These are phyloP conservation scores for Leavenworthia alabamica DNA, from an alignment of 345 rosid species.

Conservation along the genomic window DNA sequence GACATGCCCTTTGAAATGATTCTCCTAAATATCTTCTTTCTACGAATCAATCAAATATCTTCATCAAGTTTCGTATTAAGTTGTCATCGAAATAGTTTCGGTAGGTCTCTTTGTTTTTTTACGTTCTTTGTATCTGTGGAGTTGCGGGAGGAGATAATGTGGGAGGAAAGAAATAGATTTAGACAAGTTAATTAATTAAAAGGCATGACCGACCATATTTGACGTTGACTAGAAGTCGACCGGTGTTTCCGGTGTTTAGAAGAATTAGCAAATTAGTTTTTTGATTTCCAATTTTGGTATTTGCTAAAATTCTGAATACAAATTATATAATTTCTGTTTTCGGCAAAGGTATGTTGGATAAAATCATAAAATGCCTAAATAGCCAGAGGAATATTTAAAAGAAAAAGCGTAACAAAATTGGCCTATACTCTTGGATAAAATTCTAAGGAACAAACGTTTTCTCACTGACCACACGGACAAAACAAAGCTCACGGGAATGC, in stretches of 20 bases:
- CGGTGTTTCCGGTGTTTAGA: conserved; percentile 10
- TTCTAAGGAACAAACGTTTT: conserved; percentile 6
- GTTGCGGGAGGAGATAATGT: conserved; percentile 12
- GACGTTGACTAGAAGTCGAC: conserved; percentile 5
- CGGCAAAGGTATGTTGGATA: background rate
- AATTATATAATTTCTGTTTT: background rate
- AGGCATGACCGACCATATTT: background rate
- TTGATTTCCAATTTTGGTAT: conserved; percentile 6
- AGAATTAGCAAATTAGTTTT: background rate
- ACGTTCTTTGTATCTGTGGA: background rate
- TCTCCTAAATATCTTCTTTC: background rate
- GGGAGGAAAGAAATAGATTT: background rate
- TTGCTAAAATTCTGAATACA: background rate
- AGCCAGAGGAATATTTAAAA: background rate
- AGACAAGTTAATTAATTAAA: background rate
- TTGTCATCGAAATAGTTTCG: background rate
- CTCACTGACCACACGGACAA: background rate
- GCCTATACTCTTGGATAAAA: conserved; percentile 22
- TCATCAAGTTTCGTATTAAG: background rate
- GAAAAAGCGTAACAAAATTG: conserved; percentile 26
- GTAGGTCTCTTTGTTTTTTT: background rate
- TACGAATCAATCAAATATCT: background rate
- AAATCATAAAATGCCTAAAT: conserved; percentile 19
- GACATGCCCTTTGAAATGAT: background rate
- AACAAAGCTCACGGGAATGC: conserved; percentile 28